phyloP scores from a whole-genome alignment of 805 yeast species.

The Suhomyces emberorum region DNA sequence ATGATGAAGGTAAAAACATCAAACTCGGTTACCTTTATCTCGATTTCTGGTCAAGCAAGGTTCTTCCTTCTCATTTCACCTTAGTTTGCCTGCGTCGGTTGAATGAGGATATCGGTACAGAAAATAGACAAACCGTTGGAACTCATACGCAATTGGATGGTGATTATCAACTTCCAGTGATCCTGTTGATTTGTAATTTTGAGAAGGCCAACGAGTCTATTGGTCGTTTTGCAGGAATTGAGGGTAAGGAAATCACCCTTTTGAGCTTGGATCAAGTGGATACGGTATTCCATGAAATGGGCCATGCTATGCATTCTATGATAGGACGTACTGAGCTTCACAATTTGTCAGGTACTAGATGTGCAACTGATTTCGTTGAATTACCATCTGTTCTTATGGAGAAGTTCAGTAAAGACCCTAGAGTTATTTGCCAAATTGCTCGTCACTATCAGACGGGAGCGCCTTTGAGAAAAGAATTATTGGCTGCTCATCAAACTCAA shows the following conservation, averaged over 20 bases:
- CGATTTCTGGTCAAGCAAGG: conserved; percentile 76
- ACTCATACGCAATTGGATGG: conserved; percentile 35
- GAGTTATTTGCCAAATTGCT: conserved; percentile 73
- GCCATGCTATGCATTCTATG: conserved; percentile 98
- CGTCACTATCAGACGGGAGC: conserved; percentile 66
- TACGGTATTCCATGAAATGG: conserved; percentile 97
- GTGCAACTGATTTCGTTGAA: conserved; percentile 95
- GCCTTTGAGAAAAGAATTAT: conserved; percentile 48
- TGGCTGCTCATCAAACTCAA: conserved; percentile 51
- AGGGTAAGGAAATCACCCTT: conserved; percentile 43
- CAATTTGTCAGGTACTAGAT: conserved; percentile 91
- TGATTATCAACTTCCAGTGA: conserved; percentile 79
- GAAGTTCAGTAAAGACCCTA: conserved; percentile 76
- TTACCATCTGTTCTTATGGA: conserved; percentile 97
- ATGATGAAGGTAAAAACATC: conserved; percentile 49
- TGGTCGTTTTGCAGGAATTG: conserved; percentile 25
- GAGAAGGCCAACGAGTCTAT: conserved; percentile 32
- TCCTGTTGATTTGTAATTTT: conserved; percentile 86
- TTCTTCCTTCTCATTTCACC: conserved; percentile 93
- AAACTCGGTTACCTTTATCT: conserved; percentile 81
- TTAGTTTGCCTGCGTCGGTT: conserved; percentile 89
- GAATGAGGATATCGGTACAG: conserved; percentile 39
- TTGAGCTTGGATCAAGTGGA: conserved; percentile 78
- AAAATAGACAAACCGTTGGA: conserved; percentile 19
- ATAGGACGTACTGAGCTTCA: conserved; percentile 86